Conservation (phyloP, 306 rosid genomes). For the Cucumis hystrix region DNA sequence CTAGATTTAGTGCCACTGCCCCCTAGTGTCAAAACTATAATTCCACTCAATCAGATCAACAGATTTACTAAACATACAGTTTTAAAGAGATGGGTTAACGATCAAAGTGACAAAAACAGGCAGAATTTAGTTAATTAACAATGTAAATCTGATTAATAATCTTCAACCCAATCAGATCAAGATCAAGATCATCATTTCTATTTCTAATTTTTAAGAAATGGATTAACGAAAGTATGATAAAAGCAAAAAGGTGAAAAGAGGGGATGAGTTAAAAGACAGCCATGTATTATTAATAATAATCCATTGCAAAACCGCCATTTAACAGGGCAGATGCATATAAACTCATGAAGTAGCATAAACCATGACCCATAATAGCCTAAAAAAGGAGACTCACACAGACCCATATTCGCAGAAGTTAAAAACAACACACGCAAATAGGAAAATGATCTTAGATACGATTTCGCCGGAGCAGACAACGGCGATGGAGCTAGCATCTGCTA, state of each 20-base stretch:
- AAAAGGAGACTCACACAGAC: neutral
- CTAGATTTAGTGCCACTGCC: neutral
- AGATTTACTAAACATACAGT: neutral
- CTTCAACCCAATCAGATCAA: too few species aligned
- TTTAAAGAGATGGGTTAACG: neutral
- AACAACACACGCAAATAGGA: constrained; percentile 1
- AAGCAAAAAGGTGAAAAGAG: neutral
- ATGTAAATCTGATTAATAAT: too few species aligned
- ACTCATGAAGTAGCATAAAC: neutral
- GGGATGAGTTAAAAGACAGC: neutral
- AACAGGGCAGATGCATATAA: neutral
- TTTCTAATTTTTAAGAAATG: too few species aligned
- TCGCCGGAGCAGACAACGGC: neutral
- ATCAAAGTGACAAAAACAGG: too few species aligned
- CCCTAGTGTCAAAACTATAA: neutral
- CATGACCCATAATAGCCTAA: neutral
- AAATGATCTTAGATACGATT: neutral
- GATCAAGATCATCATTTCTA: too few species aligned
- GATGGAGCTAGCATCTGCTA: neutral
- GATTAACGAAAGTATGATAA: too few species aligned
- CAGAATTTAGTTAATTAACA: too few species aligned
- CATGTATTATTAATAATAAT: constrained; percentile 1
- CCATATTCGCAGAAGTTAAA: neutral
- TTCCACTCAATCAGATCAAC: neutral
- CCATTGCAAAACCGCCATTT: neutral